Evolutionary conservation across 1,284 basidiomycete genomes (phyloP).

Genomic region (Boletus calvinii): DNA sequence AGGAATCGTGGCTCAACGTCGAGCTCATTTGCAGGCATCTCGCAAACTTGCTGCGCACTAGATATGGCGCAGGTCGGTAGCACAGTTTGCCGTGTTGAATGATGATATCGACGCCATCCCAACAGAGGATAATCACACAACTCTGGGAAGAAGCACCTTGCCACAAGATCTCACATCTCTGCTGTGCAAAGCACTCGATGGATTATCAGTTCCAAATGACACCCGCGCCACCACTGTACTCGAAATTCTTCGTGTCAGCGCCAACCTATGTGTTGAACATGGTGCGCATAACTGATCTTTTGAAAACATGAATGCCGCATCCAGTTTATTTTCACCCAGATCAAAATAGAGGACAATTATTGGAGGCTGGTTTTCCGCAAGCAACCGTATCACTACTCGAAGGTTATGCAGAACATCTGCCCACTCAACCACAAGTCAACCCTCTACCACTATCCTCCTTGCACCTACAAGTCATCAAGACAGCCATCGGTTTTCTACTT

Average conservation of each 20-base stretch:
- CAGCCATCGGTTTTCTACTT: constrained; percentile 75
- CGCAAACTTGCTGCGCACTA: constrained; percentile 60
- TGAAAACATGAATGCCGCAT: background rate
- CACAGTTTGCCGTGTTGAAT: constrained; percentile 1
- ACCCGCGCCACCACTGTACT: constrained; percentile 49
- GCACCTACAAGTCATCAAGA: constrained; percentile 73
- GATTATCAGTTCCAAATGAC: constrained; percentile 45
- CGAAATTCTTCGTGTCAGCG: constrained; percentile 71
- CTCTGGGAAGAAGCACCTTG: constrained; percentile 60
- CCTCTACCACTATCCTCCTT: constrained; percentile 53
- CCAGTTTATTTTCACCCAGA: constrained; percentile 33
- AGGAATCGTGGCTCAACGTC: constrained; percentile 51
- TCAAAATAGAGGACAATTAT: constrained; percentile 65
- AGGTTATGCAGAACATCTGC: constrained; percentile 60
- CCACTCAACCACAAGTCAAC: constrained; percentile 38
- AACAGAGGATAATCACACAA: constrained; percentile 68
- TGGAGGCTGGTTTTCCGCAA: constrained; percentile 70
- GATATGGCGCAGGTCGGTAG: constrained; percentile 46
- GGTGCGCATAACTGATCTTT: constrained; percentile 41
- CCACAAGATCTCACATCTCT: constrained; percentile 64
- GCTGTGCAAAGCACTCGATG: constrained; percentile 52
- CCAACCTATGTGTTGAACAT: constrained; percentile 81
- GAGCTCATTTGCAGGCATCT: constrained; percentile 52
- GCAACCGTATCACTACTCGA: constrained; percentile 64
- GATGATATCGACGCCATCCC: constrained; percentile 18